Conservation (phyloP, 306 rosid genomes). For the Cicer bijugum region DNA sequence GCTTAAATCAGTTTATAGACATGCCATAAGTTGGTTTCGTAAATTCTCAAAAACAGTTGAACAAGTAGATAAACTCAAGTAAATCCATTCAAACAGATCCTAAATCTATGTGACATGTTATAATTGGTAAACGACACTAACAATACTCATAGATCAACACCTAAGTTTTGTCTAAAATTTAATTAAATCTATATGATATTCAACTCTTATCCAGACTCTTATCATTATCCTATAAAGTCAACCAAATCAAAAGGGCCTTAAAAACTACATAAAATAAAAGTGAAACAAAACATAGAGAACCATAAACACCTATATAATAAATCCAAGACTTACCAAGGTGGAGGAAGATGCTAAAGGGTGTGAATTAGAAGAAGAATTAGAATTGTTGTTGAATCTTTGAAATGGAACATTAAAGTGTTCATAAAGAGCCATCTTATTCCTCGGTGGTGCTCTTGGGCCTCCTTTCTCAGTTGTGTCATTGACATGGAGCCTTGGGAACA, state of each 20-base stretch:
- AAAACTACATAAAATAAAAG: neutral
- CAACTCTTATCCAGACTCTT: neutral
- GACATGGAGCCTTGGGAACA: constrained; percentile 95
- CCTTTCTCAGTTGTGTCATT: constrained; percentile 86
- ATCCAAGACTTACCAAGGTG: constrained; percentile 58
- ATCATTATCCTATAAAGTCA: too few species aligned
- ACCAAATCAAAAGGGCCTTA: neutral
- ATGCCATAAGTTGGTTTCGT: too few species aligned
- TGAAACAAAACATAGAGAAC: too few species aligned
- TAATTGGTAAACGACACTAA: neutral
- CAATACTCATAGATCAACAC: neutral
- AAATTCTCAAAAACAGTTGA: too few species aligned
- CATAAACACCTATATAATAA: neutral
- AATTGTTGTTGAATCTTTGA: constrained; percentile 58
- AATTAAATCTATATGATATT: neutral
- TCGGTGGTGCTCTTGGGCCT: constrained; percentile 98
- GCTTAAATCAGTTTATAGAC: too few species aligned
- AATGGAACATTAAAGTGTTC: constrained; percentile 87
- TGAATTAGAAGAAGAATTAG: constrained; percentile 36
- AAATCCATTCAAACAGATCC: too few species aligned
- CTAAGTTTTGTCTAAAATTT: neutral
- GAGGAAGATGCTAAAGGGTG: constrained; percentile 54
- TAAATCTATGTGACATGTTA: neutral
- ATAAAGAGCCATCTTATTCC: constrained; percentile 99
- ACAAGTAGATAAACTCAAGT: too few species aligned